Base-by-base conservation (phyloP, 2,329 filamentous ascomycete genomes). In the Claviceps purpurea region DNA sequence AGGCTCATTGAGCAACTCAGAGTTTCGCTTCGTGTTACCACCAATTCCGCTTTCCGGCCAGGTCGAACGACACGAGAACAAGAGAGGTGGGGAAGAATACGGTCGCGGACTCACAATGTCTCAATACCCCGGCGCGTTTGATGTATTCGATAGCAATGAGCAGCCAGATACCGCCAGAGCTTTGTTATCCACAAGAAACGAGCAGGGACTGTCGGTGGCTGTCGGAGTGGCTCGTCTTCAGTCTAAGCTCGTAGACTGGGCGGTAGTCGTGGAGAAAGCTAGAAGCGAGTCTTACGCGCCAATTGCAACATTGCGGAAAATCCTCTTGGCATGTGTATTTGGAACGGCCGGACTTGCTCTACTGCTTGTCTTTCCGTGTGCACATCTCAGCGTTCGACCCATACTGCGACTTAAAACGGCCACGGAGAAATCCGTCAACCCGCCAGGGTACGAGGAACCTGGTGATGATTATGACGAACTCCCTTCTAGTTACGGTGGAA, bases 281-380 rank as follows among this genome's bases (percentile, higher is more conserved):
- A 80, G 81, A 56, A 65, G 65, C 22, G 89, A 95, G 66, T 87
- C 89, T 0, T 89, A 85, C 69, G 73, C 74, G 7, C 86, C 89
- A 0, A 89, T 95, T 53, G 68, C 73, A 30, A 82, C 80, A 20
- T 73, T 95, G n/a, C 81, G 87, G 20, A 82, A 84, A 47, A 87
- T 95, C 49, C 77, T 96, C 1, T 68, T 95, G 2, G 87, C 81
- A 5, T 95, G 88, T 55, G 85, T 95, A 0, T 94, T 95, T 63
- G 87, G 85, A 1, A 91, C 89, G 0, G 77, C 84, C 13, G 89
- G 84, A 0, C 73, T 85, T 4, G 78, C 94, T 50, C 64, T 89
- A 3, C 56, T 94, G 8, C 64, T 94, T 1, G 75, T 88, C 2
- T 77, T 90, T 40, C 88, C 89, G 0, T 81, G 89, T 40, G 88